Conservation (phyloP, 768 basidiomycete genomes). For the Dendrothele bispora region DNA sequence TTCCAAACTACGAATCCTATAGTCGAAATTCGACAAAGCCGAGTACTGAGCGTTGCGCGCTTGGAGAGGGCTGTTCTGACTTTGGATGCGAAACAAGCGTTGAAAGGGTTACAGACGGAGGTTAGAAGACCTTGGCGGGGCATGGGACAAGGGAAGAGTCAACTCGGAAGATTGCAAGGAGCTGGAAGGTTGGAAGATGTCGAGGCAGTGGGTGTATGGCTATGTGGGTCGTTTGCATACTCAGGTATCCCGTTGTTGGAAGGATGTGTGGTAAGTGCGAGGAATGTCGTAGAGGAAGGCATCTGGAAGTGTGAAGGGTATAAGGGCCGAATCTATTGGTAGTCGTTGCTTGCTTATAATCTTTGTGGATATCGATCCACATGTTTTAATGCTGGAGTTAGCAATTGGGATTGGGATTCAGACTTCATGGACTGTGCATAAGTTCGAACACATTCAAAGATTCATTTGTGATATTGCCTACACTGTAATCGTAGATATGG, state of each 20-base stretch:
- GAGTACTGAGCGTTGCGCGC: constrained; percentile 54
- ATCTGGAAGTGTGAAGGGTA: constrained; percentile 35
- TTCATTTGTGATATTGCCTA: background rate
- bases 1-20: constrained; percentile 80
- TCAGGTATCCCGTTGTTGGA: constrained; percentile 77
- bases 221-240: constrained; percentile 73
- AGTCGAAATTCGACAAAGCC: constrained; percentile 44
- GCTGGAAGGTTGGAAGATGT: constrained; percentile 33
- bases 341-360: background rate
- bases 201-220: constrained; percentile 53
- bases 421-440: too few species aligned
- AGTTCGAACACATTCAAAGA: background rate
- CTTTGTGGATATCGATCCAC: background rate
- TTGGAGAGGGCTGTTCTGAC: constrained; percentile 67
- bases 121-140: constrained; percentile 37
- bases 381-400: too few species aligned
- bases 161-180: constrained; percentile 55
- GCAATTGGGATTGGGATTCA: too few species aligned
- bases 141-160: constrained; percentile 32
- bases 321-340: constrained; percentile 1
- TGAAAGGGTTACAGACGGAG: constrained; percentile 43
- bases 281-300: constrained; percentile 50
- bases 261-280: constrained; percentile 77
- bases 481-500: background rate
- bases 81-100: constrained; percentile 46